Conservation (phyloP, 2,329 filamentous ascomycete genomes). For the Penicillium sp. region DNA sequence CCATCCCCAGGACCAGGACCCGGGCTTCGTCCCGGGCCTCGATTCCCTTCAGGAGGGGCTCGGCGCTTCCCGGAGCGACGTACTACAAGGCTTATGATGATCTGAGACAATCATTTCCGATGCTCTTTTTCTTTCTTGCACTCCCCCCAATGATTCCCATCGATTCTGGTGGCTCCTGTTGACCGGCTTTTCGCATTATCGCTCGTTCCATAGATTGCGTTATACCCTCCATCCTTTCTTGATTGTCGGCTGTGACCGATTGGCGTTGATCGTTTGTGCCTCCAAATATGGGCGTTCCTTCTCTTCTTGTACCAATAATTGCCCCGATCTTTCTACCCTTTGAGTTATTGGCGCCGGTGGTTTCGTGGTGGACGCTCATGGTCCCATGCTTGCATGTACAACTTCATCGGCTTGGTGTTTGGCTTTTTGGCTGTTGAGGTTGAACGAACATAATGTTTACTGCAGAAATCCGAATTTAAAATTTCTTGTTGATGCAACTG, state of each 20-base stretch:
- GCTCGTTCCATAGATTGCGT: conserved; percentile 17
- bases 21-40: conserved; percentile 18
- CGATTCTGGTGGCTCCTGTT: not conserved
- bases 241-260: conserved; percentile 6
- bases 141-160: not conserved
- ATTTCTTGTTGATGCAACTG: not conserved
- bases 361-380: conserved; percentile 5
- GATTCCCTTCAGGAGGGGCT: conserved; percentile 26
- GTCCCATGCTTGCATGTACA: conserved; percentile 15
- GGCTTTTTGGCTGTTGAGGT: conserved; percentile 2
- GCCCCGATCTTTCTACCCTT: not conserved
- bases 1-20: conserved; percentile 17
- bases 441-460: conserved; percentile 8
- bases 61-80: conserved; percentile 46
- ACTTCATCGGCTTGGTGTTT: conserved; percentile 13
- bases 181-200: conserved; percentile 1
- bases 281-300: conserved; percentile 3
- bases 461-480: conserved; percentile 1
- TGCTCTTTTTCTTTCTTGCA: conserved; percentile 1
- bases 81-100: conserved; percentile 47
- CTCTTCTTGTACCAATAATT: conserved; percentile 5
- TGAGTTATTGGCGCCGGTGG: conserved; percentile 7
- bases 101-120: conserved; percentile 27
- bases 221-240: conserved; percentile 20
- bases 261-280: conserved; percentile 15